Evolutionary conservation across 2,329 filamentous ascomycete genomes (phyloP), one percentile per base, ranked within the genome.

Genomic region (Stylonectria norvegica): DNA sequence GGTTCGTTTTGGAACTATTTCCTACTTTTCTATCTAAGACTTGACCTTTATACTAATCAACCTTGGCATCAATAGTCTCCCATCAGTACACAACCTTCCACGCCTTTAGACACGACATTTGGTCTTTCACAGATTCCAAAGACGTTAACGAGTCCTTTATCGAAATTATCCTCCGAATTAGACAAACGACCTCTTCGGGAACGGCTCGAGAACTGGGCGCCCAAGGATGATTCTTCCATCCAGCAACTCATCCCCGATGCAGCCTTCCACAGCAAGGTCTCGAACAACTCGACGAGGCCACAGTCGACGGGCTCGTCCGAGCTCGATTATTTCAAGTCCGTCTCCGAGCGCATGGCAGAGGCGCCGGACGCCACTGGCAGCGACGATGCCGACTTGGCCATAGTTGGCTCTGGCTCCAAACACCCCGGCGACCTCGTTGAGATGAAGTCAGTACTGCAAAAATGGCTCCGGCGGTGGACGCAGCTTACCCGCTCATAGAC

Each of bases 361-460:
- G 38, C 35, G 12, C 20, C 40, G 50, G 45, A 60, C 53, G 40
- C 56, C 49, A 20, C 53, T 67, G 34, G 48, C 52, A 36, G 52
- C 6, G 44, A 55, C 8, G 60, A 59, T 39, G 47, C 43, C 9
- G 60, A 59, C 23, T 33, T 50, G 19, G 41, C 47, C 20, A 44
- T 52, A 33, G 49, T 62, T 18, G 57, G 57, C 5, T 47, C 56
- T 9, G 56, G 51, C 18, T 48, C 52, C 1, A 51, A 53, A 10
- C 48, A 44, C n/a, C 60, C 71, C 3, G 76, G 76, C 29, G 75
- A 78, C 48, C 57, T 79, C 31, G 63, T 79, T 17, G 75, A 79
- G 50, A 49, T 77, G 43, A 65, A 58, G 67, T 70, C 46, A 36
- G 57, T 20, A 22, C 11, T 20, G 4, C n/a, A n/a, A n/a, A n/a